Evolutionary conservation across 805 yeast species (phyloP).

Genomic region (Millerago galiae): DNA sequence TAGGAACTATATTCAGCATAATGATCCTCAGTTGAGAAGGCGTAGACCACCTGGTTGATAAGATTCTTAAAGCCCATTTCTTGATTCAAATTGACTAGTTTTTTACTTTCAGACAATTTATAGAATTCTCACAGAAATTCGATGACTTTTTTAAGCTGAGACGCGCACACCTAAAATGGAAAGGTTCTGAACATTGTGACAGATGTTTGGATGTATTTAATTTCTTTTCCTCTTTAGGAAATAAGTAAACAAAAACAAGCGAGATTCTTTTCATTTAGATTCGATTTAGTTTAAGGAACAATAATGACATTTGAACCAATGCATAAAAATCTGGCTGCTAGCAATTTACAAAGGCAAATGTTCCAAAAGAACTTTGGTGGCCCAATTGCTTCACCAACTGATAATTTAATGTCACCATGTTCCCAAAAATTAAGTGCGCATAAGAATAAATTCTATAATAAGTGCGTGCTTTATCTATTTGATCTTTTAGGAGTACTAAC

Average conservation of each 20-base stretch:
- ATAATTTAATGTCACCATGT: slow-evolving; percentile 51
- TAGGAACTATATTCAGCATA: slow-evolving; percentile 60
- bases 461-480: slow-evolving; percentile 22
- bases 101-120: no score
- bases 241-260: slow-evolving; percentile 3
- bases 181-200: not conserved
- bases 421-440: slow-evolving; percentile 48
- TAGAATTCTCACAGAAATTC: no score
- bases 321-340: slow-evolving; percentile 15
- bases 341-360: slow-evolving; percentile 11
- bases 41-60: slow-evolving; percentile 54
- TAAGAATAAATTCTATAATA: slow-evolving; percentile 33
- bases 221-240: not conserved
- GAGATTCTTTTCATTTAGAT: no score
- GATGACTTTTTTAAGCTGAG: not conserved
- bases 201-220: not conserved
- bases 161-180: not conserved
- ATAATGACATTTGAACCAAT: slow-evolving; percentile 20
- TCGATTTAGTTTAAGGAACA: not conserved
- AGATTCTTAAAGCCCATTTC: slow-evolving; percentile 35
- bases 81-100: not conserved
- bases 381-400: slow-evolving; percentile 48
- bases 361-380: slow-evolving; percentile 14
- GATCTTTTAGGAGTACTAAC: not conserved
- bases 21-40: slow-evolving; percentile 60